Base-by-base conservation (phyloP, 2,329 filamentous ascomycete genomes). In the Aureobasidium lini region DNA sequence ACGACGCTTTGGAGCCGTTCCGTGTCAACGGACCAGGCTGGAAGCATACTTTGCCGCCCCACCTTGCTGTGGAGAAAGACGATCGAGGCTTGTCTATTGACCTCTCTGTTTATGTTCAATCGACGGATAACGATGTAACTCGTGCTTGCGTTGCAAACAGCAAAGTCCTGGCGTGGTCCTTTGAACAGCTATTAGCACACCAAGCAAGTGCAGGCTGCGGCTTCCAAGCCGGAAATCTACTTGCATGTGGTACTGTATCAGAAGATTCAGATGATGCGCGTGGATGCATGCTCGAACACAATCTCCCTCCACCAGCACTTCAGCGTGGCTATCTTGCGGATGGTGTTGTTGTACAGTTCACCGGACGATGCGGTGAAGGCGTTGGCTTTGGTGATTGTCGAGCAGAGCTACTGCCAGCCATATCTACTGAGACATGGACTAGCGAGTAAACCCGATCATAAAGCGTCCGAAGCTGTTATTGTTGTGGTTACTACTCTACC, bases 1-100 rank as follows among this genome's bases (percentile, higher is more conserved):
- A 82, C 1, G 83, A 85, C 37, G 84, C 84, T 0, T 67, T 87
- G n/a, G 70, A 72, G 60, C 64, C 68, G 5, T 73, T 71, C 60
- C 61, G 66, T n/a, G 67, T 64, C 18, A 23, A 61, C 3, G 64
- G 66, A 15, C 54, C 50, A 18, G 54, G 28, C 47, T 53, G 57
- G 40, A 44, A 70, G 47, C 63, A 68, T 52, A 67, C 67, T 67
- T 43, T 64, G 63, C 40, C 69, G 69, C 60, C 61, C 68, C 16
- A 67, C 66, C 15, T 70, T 61, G 63, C 63, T 64, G 53, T 39
- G 23, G 58, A 57, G 10, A 23, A 48, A 6, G 47, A 62, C 1
- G 63, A 66, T 40, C 68, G 62, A 13, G 66, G 67, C 6, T 62
- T 71, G 6, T 68, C 71, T 39, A 65, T 72, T 58, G 68, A 69